A percentile compares a stretch with the other conserved stretches of the same genome.
phyloP scores from a whole-genome alignment of 495 filamentous ascomycete species.

The Pseudomonodictys pantanalensis region DNA sequence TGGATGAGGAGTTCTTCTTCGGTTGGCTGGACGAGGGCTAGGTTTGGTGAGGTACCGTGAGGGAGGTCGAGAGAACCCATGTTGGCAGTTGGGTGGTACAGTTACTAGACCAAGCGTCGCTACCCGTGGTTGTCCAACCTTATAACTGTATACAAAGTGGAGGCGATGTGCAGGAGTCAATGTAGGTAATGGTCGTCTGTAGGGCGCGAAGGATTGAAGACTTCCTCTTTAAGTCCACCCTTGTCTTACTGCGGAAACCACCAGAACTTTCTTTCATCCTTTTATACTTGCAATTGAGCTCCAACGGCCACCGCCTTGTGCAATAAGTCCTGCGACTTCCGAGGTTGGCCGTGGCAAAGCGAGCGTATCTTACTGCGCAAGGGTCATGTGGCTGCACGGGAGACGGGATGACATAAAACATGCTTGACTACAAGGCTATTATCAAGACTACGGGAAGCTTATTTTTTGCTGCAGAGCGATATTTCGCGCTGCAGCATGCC shows the following conservation, averaged over 20 bases:
- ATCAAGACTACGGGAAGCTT: no score
- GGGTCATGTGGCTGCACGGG: slow-evolving; percentile 5
- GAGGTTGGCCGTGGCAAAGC: slow-evolving; percentile 25
- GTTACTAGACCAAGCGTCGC: background rate
- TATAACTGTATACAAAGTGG: background rate
- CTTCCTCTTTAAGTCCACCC: no score
- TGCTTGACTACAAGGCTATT: no score
- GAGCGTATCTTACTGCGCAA: background rate
- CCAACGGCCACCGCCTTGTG: background rate
- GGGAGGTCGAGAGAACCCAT: slow-evolving; percentile 47
- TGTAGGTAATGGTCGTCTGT: background rate
- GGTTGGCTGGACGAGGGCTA: slow-evolving; percentile 68
- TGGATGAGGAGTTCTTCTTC: slow-evolving; percentile 59
- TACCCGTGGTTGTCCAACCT: background rate
- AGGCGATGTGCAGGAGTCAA: no score
- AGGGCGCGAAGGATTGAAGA: background rate
- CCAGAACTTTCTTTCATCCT: background rate
- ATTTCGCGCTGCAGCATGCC: no score
- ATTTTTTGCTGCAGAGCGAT: no score
- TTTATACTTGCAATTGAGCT: background rate
- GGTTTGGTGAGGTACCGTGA: slow-evolving; percentile 54
- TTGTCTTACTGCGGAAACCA: no score
- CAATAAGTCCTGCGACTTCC: slow-evolving; percentile 18
- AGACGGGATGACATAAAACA: slow-evolving; percentile 24
- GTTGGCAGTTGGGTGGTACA: background rate